A percentile compares a stretch with the other conserved stretches of the same genome.
phyloP scores from a whole-genome alignment of 306 rosid species.

The Boehmeria nivea region DNA sequence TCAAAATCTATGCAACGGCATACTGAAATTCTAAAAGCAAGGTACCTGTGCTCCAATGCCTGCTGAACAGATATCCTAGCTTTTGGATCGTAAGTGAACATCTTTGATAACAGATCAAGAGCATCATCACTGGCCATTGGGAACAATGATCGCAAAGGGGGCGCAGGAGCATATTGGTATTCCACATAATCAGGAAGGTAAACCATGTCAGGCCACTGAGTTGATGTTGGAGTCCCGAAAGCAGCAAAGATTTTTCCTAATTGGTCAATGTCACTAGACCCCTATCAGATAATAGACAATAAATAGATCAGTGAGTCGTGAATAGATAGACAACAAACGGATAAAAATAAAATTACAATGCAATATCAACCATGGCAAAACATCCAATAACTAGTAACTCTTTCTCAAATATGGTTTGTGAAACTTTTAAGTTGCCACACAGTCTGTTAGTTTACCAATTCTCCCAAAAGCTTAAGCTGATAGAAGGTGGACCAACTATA shows the following conservation, averaged over 20 bases:
- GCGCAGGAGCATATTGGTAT: constrained; percentile 84
- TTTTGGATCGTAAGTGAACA: constrained; percentile 95
- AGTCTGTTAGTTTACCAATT: too few relatives aligned
- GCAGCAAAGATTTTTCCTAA: constrained; percentile 91
- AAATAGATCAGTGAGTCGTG: background rate
- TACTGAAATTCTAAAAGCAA: constrained; percentile 14
- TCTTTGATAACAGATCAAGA: constrained; percentile 81
- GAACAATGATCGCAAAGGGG: constrained; percentile 71
- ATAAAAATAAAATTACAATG: too few relatives aligned
- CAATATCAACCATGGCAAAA: too few relatives aligned
- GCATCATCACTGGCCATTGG: constrained; percentile 91
- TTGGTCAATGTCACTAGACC: constrained; percentile 94
- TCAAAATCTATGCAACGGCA: background rate
- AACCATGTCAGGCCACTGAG: constrained; percentile 93
- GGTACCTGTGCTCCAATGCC: constrained; percentile 89
- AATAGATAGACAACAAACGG: constrained; percentile 10
- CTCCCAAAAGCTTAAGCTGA: too few relatives aligned
- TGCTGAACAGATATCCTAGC: constrained; percentile 80
- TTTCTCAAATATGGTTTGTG: too few relatives aligned
- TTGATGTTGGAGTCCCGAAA: constrained; percentile 84
- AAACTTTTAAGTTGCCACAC: too few relatives aligned
- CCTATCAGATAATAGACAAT: constrained; percentile 40
- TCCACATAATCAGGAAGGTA: constrained; percentile 93
- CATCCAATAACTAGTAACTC: too few relatives aligned
- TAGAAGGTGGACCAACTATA: too few relatives aligned